Conservation (phyloP, 768 basidiomycete species). For the Wakefieldia striispora region DNA sequence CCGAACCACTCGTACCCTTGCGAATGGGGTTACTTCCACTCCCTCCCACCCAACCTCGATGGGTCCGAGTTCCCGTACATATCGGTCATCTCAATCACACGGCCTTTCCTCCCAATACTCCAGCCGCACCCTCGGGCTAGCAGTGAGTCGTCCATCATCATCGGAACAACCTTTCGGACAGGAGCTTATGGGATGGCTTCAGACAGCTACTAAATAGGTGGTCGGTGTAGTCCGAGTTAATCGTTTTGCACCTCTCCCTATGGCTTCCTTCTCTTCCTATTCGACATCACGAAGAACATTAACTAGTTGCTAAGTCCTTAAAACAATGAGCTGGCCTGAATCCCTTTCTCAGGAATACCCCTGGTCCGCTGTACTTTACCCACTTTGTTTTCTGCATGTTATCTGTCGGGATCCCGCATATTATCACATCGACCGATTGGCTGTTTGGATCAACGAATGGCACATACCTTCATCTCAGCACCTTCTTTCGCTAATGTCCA, state of each 20-base stretch:
- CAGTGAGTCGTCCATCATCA: constrained; percentile 49
- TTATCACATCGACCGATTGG: constrained; percentile 34
- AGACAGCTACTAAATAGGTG: constrained; percentile 34
- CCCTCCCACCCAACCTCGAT: constrained; percentile 58
- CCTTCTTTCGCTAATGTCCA: neutral
- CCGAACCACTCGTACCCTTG: constrained; percentile 57
- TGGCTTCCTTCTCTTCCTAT: constrained; percentile 7
- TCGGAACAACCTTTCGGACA: constrained; percentile 34
- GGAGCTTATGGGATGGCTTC: constrained; percentile 37
- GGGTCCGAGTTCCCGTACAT: constrained; percentile 62
- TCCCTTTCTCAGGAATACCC: constrained; percentile 34
- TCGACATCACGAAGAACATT: constrained; percentile 16
- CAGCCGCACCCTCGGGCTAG: constrained; percentile 70
- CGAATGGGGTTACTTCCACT: constrained; percentile 53
- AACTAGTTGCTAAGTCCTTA: constrained; percentile 28
- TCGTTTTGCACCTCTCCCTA: constrained; percentile 2
- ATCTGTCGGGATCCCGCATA: constrained; percentile 35
- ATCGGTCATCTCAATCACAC: constrained; percentile 67
- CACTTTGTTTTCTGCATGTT: constrained; percentile 33
- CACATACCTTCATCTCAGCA: neutral
- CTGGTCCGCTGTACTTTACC: constrained; percentile 43
- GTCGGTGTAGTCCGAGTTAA: constrained; percentile 14
- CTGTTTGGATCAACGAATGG: constrained; percentile 10
- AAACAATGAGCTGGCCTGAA: constrained; percentile 39
- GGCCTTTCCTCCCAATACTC: constrained; percentile 72